These are phyloP conservation scores for Apiospora koreana DNA, from an alignment of 2,329 filamentous ascomycete species.

Conservation along the genomic window DNA sequence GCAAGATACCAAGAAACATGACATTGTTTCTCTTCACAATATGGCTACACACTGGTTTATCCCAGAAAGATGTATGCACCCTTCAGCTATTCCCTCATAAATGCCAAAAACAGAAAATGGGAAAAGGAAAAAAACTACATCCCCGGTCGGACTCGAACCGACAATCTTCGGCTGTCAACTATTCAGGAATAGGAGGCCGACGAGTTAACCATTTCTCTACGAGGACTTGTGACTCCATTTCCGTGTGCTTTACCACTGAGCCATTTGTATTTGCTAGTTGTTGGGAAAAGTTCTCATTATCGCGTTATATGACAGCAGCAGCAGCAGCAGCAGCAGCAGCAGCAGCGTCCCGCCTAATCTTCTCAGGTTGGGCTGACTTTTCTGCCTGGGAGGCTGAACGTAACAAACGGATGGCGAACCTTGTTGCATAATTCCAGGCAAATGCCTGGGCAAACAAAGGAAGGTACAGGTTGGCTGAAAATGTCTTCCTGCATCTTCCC, in stretches of 20 bases:
- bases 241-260: neutral
- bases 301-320: neutral
- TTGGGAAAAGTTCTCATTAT: neutral
- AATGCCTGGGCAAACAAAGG: neutral
- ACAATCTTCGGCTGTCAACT: constrained; percentile 12
- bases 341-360: neutral
- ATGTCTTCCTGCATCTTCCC: neutral
- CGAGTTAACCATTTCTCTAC: constrained; percentile 15
- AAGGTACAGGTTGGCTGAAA: neutral
- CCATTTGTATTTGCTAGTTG: neutral
- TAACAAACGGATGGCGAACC: constrained; percentile 2
- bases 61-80: neutral
- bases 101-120: neutral
- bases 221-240: neutral
- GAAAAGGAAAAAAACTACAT: neutral
- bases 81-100: neutral
- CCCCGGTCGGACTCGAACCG: constrained; percentile 12
- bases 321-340: neutral
- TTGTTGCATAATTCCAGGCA: neutral
- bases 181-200: constrained; percentile 8
- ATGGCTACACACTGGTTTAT: neutral
- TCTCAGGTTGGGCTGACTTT: neutral
- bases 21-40: neutral
- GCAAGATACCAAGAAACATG: neutral
- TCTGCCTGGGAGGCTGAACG: neutral